These are phyloP conservation scores for Erysimum cheiri DNA, from an alignment of 441 rosid genomes.

Conservation along the genomic window DNA sequence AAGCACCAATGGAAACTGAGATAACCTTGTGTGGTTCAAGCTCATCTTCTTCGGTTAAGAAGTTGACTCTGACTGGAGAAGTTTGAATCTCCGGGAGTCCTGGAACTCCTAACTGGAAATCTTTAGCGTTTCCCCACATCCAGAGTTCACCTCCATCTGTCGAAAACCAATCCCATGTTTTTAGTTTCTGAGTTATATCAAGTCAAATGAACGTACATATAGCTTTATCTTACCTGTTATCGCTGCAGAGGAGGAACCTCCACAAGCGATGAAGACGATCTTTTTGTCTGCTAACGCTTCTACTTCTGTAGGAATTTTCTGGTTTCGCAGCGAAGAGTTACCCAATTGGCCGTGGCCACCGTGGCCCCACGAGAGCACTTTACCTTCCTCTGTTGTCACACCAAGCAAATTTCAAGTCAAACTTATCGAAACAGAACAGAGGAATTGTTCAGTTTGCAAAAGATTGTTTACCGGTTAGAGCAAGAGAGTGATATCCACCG, in stretches of 20 bases:
- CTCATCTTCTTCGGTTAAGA: constrained; percentile 74
- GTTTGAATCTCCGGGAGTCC: constrained; percentile 79
- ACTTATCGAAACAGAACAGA: not conserved
- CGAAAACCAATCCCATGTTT: constrained; percentile 3
- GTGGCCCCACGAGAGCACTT: constrained; percentile 92
- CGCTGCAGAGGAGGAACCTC: constrained; percentile 91
- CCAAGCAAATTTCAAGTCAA: constrained; percentile 28
- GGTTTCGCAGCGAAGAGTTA: constrained; percentile 61
- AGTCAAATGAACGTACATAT: not conserved
- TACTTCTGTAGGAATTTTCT: constrained; percentile 60
- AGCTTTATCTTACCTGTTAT: constrained; percentile 57
- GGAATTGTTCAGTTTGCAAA: not conserved
- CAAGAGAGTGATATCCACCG: constrained; percentile 96
- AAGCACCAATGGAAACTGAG: constrained; percentile 81
- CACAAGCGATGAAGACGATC: constrained; percentile 69
- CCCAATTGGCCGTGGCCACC: constrained; percentile 96
- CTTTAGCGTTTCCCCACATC: constrained; percentile 97
- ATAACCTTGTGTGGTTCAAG: constrained; percentile 59
- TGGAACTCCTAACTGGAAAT: constrained; percentile 86
- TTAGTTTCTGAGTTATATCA: not conserved
- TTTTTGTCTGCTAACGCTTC: constrained; percentile 69
- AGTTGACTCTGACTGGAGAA: constrained; percentile 69
- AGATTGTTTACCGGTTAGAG: constrained; percentile 67
- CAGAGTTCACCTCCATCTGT: constrained; percentile 80
- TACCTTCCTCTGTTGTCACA: constrained; percentile 68